These are phyloP conservation scores for Solanum hybrid DNA, from an alignment of 305 asterid genomes.

Conservation along the genomic window DNA sequence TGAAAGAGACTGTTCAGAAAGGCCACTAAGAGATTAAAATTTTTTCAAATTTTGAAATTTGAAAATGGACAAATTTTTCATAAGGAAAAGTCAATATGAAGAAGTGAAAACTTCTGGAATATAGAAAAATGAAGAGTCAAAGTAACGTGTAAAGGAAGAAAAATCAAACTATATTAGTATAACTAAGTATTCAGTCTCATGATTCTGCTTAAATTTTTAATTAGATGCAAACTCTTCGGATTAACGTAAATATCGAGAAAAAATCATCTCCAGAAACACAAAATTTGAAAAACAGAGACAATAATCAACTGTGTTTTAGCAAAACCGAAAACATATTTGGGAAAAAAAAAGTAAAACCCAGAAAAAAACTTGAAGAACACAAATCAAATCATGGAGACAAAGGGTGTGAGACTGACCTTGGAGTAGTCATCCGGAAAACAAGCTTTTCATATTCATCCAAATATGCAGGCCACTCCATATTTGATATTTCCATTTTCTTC, in stretches of 20 bases:
- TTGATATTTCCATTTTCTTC: background rate
- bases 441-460: conserved; percentile 91
- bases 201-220: background rate
- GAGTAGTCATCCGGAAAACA: conserved; percentile 75
- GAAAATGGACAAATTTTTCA: background rate
- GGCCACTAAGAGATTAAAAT: background rate
- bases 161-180: background rate
- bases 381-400: background rate
- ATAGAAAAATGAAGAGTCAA: background rate
- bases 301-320: background rate
- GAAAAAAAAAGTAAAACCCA: background rate
- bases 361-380: background rate
- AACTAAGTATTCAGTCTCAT: background rate
- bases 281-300: background rate
- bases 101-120: background rate
- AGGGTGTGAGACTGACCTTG: conserved; percentile 35
- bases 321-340: background rate
- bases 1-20: conserved; percentile 22
- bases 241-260: background rate
- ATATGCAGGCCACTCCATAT: conserved; percentile 70
- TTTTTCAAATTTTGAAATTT: conserved; percentile 7
- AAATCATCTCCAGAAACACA: background rate
- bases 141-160: background rate
- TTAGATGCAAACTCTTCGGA: background rate
- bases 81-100: background rate